Evolutionary conservation across 2,329 filamentous ascomycete species (phyloP).

Genomic region (Talaromyces sp.): DNA sequence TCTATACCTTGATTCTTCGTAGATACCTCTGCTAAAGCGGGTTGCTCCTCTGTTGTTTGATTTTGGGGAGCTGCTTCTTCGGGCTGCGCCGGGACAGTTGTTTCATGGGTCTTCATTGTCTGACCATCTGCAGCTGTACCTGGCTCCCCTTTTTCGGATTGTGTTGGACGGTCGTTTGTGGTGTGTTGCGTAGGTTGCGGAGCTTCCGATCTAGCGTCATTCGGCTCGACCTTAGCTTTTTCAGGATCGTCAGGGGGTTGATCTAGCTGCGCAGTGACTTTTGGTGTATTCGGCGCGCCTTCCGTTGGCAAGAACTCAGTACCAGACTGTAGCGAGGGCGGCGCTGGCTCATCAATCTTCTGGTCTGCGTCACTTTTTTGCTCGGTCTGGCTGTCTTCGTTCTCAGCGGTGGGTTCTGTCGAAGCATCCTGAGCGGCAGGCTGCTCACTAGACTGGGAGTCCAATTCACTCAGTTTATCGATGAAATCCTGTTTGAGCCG

Average conservation of each 20-base stretch:
- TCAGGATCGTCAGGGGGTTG: neutral
- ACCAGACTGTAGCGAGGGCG: constrained; percentile 13
- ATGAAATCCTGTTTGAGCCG: constrained; percentile 66
- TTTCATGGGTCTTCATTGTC: neutral
- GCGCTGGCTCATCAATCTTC: constrained; percentile 10
- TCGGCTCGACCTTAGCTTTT: neutral
- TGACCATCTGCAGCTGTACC: neutral
- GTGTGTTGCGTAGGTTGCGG: neutral
- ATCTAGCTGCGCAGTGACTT: neutral
- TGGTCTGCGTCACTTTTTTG: constrained; percentile 14
- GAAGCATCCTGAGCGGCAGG: constrained; percentile 27
- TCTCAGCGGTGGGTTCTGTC: constrained; percentile 11
- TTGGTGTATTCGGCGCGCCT: neutral
- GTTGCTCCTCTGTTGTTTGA: neutral
- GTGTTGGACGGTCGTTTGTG: neutral
- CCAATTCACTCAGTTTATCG: constrained; percentile 55
- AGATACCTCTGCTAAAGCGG: constrained; percentile 20
- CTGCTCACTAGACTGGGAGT: constrained; percentile 31
- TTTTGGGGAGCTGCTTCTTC: neutral
- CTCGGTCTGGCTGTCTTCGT: constrained; percentile 16
- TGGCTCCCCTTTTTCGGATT: neutral
- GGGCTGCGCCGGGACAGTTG: neutral
- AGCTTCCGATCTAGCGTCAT: constrained; percentile 5
- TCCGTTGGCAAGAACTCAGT: constrained; percentile 5
- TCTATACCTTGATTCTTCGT: constrained; percentile 28